These are phyloP conservation scores for Phylloboletellus chloephorus DNA, from an alignment of 1,284 basidiomycete genomes.

Conservation along the genomic window DNA sequence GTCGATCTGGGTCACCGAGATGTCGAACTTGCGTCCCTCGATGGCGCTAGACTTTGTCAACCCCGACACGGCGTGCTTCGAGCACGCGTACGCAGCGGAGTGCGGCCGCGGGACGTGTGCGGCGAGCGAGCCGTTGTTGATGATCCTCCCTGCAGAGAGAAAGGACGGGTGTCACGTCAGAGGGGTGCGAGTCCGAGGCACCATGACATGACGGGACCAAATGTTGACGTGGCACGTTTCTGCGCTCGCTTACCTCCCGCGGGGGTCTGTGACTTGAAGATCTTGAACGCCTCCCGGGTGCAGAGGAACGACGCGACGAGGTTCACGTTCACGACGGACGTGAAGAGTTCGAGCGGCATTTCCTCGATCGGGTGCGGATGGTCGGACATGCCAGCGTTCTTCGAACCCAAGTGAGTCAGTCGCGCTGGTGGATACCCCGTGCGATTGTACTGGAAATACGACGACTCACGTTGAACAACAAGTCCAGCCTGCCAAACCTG, in stretches of 20 bases:
- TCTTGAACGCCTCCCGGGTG: constrained; percentile 66
- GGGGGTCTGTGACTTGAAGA: constrained; percentile 71
- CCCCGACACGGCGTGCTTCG: constrained; percentile 76
- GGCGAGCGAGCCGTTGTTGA: constrained; percentile 80
- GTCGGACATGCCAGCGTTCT: constrained; percentile 63
- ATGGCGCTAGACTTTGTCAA: constrained; percentile 71
- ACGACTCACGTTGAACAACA: constrained; percentile 70
- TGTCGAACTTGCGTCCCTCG: constrained; percentile 69
- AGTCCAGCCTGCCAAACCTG: constrained; percentile 65
- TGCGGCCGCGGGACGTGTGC: constrained; percentile 69
- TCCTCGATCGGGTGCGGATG: constrained; percentile 57
- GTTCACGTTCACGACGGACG: constrained; percentile 64
- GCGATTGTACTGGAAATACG: too few species aligned
- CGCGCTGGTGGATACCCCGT: too few species aligned
- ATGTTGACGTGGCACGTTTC: too few species aligned
- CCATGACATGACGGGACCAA: too few species aligned
- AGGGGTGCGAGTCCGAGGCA: neutral
- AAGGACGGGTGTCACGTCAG: neutral
- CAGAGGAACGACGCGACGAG: constrained; percentile 70
- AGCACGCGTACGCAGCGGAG: constrained; percentile 63
- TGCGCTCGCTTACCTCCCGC: constrained; percentile 50
- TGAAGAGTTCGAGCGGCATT: constrained; percentile 55
- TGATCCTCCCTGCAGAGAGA: constrained; percentile 52
- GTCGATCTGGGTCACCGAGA: constrained; percentile 76
- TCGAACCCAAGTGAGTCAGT: constrained; percentile 3